A percentile compares a stretch with the other conserved stretches of the same genome.
phyloP scores from a whole-genome alignment of 768 basidiomycete species.

The Leccinum disarticulatum region DNA sequence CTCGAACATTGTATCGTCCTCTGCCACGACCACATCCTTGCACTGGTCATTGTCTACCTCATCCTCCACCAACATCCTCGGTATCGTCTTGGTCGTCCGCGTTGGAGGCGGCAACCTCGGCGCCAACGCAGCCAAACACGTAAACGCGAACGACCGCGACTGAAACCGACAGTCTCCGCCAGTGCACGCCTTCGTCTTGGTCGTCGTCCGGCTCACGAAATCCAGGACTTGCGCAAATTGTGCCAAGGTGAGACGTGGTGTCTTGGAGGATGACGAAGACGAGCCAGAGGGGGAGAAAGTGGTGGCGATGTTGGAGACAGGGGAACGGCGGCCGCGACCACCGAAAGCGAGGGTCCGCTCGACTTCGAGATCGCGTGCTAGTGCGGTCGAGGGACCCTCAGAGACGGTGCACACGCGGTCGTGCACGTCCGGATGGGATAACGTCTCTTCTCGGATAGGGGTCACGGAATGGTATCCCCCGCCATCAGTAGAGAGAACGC shows the following conservation, averaged over 20 bases:
- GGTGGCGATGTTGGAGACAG: neutral
- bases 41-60: neutral
- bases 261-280: neutral
- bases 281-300: neutral
- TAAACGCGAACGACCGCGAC: neutral
- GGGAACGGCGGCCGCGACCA: neutral
- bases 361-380: neutral
- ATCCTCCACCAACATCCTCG: neutral
- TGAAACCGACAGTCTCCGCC: neutral
- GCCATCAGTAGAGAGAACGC: neutral
- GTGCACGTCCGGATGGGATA: neutral
- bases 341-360: neutral
- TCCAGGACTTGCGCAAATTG: neutral
- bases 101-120: neutral
- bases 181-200: neutral
- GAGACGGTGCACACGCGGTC: neutral
- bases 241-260: neutral
- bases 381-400: neutral
- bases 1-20: constrained; percentile 16
- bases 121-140: neutral
- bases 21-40: neutral
- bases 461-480: neutral
- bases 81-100: neutral
- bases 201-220: neutral
- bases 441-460: neutral